phyloP scores from a whole-genome alignment of 345 rosid genomes.

The Eucalyptus shirleyi region DNA sequence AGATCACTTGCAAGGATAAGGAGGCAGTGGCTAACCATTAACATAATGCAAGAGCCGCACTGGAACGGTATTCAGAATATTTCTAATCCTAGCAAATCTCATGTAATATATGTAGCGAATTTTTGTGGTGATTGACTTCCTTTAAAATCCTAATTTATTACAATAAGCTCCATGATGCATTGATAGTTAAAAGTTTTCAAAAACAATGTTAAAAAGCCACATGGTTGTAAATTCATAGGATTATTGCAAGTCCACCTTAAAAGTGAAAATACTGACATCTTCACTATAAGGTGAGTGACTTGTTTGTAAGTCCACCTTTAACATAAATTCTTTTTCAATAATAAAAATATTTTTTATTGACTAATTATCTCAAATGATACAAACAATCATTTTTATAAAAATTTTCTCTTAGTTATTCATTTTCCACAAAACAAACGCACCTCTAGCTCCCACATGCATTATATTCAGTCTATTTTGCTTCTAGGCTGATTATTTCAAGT shows the following conservation, averaged over 20 bases:
- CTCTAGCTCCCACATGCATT: neutral
- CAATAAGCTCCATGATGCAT: neutral
- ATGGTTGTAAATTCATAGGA: neutral
- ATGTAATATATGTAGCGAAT: neutral
- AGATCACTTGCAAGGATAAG: neutral
- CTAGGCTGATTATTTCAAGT: neutral
- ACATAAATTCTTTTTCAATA: no score
- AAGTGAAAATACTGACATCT: fast-evolving
- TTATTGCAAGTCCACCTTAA: neutral
- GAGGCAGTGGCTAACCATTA: no score
- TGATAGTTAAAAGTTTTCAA: neutral
- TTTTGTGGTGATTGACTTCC: neutral
- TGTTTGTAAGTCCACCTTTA: neutral
- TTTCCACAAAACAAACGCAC: neutral
- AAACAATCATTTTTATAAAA: fast-evolving
- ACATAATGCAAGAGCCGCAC: neutral
- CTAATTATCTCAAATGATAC: neutral
- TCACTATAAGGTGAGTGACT: neutral
- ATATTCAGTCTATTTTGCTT: neutral
- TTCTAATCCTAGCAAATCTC: neutral
- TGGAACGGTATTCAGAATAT: neutral
- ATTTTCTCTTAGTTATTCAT: fast-evolving
- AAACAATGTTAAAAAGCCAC: neutral
- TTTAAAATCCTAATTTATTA: no score
- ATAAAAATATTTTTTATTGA: no score